phyloP scores from a whole-genome alignment of 371 early-diverging fungal genomes.

The Amoeboaphelidium protococcarum region DNA sequence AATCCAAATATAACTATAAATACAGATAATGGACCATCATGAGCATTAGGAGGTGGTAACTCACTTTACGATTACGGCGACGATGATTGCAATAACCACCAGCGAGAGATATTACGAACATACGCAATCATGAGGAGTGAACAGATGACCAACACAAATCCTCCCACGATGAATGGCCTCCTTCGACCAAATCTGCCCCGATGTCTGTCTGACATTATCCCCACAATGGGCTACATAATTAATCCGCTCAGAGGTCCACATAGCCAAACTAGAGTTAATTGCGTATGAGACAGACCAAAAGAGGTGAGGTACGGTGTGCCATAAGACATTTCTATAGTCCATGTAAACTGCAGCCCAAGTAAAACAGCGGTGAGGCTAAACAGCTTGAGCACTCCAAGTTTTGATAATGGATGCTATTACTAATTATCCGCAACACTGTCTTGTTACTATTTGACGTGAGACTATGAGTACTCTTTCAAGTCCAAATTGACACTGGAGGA shows the following conservation, averaged over 20 bases:
- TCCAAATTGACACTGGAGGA: no score
- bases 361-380: background rate
- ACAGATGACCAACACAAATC: no score
- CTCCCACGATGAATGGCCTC: background rate
- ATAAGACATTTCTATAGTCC: slow-evolving; percentile 18
- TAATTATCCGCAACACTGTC: no score
- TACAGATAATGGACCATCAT: background rate
- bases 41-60: background rate
- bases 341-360: background rate
- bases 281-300: slow-evolving; percentile 51
- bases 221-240: slow-evolving; percentile 43
- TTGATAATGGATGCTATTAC: no score
- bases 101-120: background rate
- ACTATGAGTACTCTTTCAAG: no score
- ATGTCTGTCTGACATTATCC: background rate
- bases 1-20: background rate
- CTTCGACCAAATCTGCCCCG: background rate
- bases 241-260: slow-evolving; percentile 79
- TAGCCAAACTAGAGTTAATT: slow-evolving; percentile 78
- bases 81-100: background rate
- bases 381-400: background rate
- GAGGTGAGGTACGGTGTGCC: slow-evolving; percentile 71
- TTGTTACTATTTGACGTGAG: no score
- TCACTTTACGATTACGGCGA: background rate
- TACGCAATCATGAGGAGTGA: background rate